Conservation (phyloP, 2,329 filamentous ascomycete genomes). For the Zymoseptoria ardabiliae region DNA sequence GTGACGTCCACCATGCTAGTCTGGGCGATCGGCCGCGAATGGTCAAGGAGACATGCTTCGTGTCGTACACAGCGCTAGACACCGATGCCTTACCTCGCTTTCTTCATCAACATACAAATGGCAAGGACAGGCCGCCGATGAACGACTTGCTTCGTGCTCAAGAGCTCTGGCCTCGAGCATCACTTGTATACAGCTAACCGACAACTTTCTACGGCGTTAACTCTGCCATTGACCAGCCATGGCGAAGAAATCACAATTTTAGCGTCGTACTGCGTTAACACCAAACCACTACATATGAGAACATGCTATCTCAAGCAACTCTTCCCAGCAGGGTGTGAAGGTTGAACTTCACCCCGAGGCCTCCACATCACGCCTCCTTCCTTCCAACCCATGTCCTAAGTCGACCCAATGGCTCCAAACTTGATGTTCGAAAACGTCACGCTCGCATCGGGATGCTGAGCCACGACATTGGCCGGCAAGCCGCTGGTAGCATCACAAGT, state of each 20-base stretch:
- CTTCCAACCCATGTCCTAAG: background rate
- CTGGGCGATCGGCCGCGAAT: too few relatives aligned
- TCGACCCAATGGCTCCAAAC: background rate
- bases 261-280: background rate
- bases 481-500: conserved; percentile 2
- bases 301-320: background rate
- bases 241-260: background rate
- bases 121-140: too few relatives aligned
- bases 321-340: background rate
- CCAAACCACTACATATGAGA: background rate
- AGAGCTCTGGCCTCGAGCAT: too few relatives aligned
- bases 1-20: too few relatives aligned
- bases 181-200: too few relatives aligned
- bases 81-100: too few relatives aligned
- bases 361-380: background rate
- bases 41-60: too few relatives aligned
- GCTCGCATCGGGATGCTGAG: background rate
- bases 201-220: too few relatives aligned
- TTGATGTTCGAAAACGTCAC: conserved; percentile 1
- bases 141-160: too few relatives aligned
- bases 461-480: background rate
- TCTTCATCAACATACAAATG: too few relatives aligned
- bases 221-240: too few relatives aligned
- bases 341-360: background rate
- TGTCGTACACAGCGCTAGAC: too few relatives aligned